Base-by-base conservation (phyloP, 2,329 filamentous ascomycete genomes). In the Fusarium chaquense region DNA sequence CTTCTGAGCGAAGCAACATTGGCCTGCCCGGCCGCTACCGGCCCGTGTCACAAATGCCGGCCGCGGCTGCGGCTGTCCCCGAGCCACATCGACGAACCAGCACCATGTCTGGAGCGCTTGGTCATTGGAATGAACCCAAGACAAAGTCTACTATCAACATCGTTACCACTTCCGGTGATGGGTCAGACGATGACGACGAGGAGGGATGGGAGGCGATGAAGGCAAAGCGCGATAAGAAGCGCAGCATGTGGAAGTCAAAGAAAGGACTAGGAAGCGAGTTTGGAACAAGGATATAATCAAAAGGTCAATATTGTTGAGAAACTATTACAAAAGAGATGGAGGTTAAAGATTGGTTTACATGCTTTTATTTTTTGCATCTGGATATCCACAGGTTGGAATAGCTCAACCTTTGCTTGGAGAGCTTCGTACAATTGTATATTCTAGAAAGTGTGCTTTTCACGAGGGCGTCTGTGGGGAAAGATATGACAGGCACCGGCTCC, bases 1-100 rank as follows among this genome's bases (percentile, higher is more conserved):
- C 96, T 2, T 97, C 93, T 7, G 96, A 98, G 82, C 91, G 96
- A 65, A 98, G 94, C 84, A 98, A 97, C 78, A 84, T 98, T 65
- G 96, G 96, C 18, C 86, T 97, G 54, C 94, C 96, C 11, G 91
- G 93, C 33, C 90, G 96, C 45, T 99, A 99, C 81, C 89, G 96
- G 46, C 94, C 96, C 2, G 95, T 98, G 1, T 94, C 93, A 0
- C 90, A 91, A 43, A 83, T 86, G 57, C 84, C 83, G 9, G 73
- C 72, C 11, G 69, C 73, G 9, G 73, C 72, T 10, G 69, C 73
- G 1, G 73, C 59, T 75, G 80, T 45, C 69, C 76, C 66, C 22
- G 69, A 71, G 51, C 71, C 57, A 62, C 77, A 78, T 67, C 73
- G 78, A 73, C 69, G 77, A 74, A 70, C 77, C 70, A 75, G 63